Base-by-base conservation (phyloP, 2,329 filamentous ascomycete genomes). In the Orbilia oligospora region DNA sequence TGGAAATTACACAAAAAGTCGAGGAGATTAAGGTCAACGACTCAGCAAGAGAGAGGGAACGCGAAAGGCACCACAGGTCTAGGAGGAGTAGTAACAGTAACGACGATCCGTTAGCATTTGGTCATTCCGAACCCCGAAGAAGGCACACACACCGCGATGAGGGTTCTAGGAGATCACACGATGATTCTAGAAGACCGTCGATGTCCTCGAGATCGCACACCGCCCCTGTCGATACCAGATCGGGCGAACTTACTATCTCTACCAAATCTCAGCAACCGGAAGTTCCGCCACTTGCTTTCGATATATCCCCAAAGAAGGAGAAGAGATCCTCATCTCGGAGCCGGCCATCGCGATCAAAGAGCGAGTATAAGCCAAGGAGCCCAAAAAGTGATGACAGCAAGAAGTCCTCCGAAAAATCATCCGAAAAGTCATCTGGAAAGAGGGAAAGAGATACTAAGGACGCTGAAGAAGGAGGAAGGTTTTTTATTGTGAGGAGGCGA, bases 51-150 rank as follows among this genome's bases (percentile, higher is more conserved):
- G 66, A 77, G 33, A 71, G 73, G 36, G 73, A 77, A 71, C 44
- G 73, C 12, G 73, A 77, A 63, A 71, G 67, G 36, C 58, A 77
- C 38, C 63, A 63, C 22, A 49, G 53, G 20, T 33, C 53, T 5
- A 68, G 56, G 22, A 68, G 36, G 33, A n/a, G n/a, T n/a, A n/a
- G 75, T 64, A 5, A 14, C 68, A n/a, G n/a, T 14, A 63, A 72
- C 10, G 68, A 78, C 8, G 75, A 78, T 46, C 75, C 75, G 16
- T 41, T 78, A 48, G 75, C 75, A 8, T 78, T 78, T 46, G 75
- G 75, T 41, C 75, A 78, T 22, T 63, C 68, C 2, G 75, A 78
- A 22, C 5, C 48, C 41, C 41, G 38, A 27, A 14, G 68, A 18
- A 36, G 64, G 16, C 61, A 71, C 20, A 68, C 68, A 9, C 44